Evolutionary conservation across 2,329 filamentous ascomycete species (phyloP), one percentile per base, ranked within the genome.

Genomic region (Trichoderma koningii): DNA sequence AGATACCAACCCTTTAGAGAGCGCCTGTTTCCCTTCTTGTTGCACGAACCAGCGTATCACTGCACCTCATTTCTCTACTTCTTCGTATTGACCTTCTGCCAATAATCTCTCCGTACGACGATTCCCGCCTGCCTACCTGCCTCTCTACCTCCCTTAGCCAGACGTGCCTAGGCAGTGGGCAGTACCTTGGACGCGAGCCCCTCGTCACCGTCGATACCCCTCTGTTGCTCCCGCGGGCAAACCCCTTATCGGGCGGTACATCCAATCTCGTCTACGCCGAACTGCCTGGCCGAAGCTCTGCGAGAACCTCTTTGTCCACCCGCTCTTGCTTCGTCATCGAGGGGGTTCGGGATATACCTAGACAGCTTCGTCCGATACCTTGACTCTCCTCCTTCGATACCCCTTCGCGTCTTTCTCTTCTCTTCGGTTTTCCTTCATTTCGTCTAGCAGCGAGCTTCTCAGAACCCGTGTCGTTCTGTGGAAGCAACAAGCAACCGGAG

Each of bases 231-330:
- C 51, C 50, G 64, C 59, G 48, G 57, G 28, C 56, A 53, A 56
- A 63, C 64, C 57, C 64, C 64, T 66, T 63, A 63, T 63, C 52
- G 42, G 44, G 64, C 57, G 64, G 59, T 66, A 66, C 64, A 42
- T 63, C 60, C 26, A 63, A 53, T 55, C 60, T 63, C 60, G 60
- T 63, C 50, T 62, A 62, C 44, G 52, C 59, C 50, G 15, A n/a
- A n/a, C 63, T 26, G 21, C n/a, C 45, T 38, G 34, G 19, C 7
- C n/a, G 47, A 38, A 38, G 34, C 47, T n/a, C 44, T 41, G 59
- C 62, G 52, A 60, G 56, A 64, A 59, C 50, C 30, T 52, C 47
- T 51, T 34, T 23, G 38, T 26, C 60, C 50, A n/a, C 28, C 30
- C 10, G 21, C 42, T 64, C 42, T 28, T 55, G 41, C 38, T 50